A percentile compares a stretch with the other conserved stretches of the same genome.
Evolutionary conservation across 192 early-diverging fungal species (phyloP).

Genomic region (Coemansia furcata): DNA sequence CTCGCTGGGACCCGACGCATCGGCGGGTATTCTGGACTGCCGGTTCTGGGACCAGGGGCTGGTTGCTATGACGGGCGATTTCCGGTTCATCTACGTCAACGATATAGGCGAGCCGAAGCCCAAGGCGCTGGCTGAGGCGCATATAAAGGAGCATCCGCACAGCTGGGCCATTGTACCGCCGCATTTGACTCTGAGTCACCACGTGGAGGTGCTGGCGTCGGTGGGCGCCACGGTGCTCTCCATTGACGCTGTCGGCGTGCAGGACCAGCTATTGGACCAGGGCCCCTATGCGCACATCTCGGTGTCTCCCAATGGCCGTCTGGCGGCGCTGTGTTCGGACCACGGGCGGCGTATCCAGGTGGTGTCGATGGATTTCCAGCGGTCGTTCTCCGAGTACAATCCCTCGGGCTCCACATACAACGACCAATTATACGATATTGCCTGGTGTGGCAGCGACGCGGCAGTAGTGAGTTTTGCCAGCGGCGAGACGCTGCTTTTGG

Average conservation of each 20-base stretch:
- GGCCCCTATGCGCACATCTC: conserved; percentile 89
- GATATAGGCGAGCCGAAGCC: conserved; percentile 87
- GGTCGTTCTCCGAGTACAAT: conserved; percentile 71
- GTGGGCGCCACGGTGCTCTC: conserved; percentile 75
- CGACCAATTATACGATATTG: conserved; percentile 14
- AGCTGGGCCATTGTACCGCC: conserved; percentile 92
- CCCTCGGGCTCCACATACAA: background rate
- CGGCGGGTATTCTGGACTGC: conserved; percentile 78
- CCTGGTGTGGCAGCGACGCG: conserved; percentile 92
- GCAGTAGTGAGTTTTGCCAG: conserved; percentile 84
- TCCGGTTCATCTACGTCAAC: conserved; percentile 76
- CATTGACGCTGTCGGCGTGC: conserved; percentile 72
- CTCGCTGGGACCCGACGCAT: conserved; percentile 63
- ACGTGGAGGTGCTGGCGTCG: conserved; percentile 86
- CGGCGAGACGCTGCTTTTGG: conserved; percentile 77
- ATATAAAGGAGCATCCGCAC: conserved; percentile 64
- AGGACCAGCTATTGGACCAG: conserved; percentile 80
- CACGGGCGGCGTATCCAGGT: conserved; percentile 82
- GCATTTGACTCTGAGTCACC: conserved; percentile 78
- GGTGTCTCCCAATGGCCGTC: conserved; percentile 93
- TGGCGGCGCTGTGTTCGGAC: conserved; percentile 79
- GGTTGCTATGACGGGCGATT: conserved; percentile 86
- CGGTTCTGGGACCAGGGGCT: conserved; percentile 88
- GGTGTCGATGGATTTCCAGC: conserved; percentile 93
- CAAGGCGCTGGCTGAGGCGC: conserved; percentile 65